Evolutionary conservation across 2,329 filamentous ascomycete species (phyloP).

Genomic region (Colletotrichum ledebouriae): DNA sequence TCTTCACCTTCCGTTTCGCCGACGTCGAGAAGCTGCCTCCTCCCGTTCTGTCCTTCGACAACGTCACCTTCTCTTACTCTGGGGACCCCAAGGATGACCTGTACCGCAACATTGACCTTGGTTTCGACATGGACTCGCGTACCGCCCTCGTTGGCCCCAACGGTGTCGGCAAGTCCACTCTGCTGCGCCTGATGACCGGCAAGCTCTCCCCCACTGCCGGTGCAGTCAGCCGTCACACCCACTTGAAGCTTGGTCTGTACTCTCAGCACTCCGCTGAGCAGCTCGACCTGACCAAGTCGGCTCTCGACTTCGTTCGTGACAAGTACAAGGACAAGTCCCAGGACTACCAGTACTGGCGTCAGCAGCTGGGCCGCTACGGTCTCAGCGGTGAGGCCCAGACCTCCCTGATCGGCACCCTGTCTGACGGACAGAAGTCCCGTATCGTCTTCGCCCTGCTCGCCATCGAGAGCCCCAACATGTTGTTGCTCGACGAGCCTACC

Average conservation of each 20-base stretch:
- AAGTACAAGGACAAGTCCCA: constrained; percentile 91
- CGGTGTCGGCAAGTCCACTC: constrained; percentile 98
- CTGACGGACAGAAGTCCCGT: constrained; percentile 97
- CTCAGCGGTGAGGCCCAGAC: constrained; percentile 94
- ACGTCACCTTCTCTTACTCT: constrained; percentile 98
- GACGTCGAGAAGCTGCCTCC: constrained; percentile 99
- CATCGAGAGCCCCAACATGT: constrained; percentile 97
- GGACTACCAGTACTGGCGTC: constrained; percentile 99
- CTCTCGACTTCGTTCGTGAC: constrained; percentile 97
- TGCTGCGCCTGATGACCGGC: constrained; percentile 96
- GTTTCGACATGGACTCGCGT: constrained; percentile 99
- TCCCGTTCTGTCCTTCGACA: constrained; percentile 94
- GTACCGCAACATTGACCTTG: constrained; percentile 96
- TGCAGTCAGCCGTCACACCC: constrained; percentile 90
- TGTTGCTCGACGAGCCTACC: constrained; percentile 97
- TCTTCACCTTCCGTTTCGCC: constrained; percentile 98
- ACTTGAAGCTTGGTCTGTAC: constrained; percentile 98
- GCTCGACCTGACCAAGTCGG: constrained; percentile 97
- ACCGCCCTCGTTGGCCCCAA: constrained; percentile 97
- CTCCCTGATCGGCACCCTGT: constrained; percentile 96
- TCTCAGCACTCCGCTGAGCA: constrained; percentile 98
- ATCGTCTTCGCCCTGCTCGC: constrained; percentile 97
- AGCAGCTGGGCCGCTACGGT: constrained; percentile 95
- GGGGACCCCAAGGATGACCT: constrained; percentile 90
- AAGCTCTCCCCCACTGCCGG: constrained; percentile 89